Evolutionary conservation across 768 basidiomycete genomes (phyloP), one percentile per base, ranked within the genome.

Genomic region (Suillus variegatus): DNA sequence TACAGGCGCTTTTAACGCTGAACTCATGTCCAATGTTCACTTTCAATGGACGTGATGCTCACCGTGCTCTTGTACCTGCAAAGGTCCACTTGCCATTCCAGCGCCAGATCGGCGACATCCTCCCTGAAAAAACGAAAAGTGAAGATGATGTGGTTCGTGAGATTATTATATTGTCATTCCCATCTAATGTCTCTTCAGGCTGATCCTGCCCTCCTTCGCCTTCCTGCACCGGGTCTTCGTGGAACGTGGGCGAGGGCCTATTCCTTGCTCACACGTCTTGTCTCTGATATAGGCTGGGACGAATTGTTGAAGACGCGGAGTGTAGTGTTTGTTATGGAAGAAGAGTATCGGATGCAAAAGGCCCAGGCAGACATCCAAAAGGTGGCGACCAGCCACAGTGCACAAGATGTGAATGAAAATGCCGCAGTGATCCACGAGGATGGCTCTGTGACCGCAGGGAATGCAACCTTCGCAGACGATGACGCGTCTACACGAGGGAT

Each of bases 21-120:
- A 98, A 98, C 74, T 98, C 96, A n/a, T 98, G 97, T 80, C 96
- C 97, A 3, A 99, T 99, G 97, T 99, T 99, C 79, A 99, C 97
- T 9, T 99, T 93, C 80, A 97, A 97, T 73, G 97, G 97, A 52
- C 89, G 96, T 25, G 97, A 99, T 76, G 83, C 90, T 3, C 97
- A 99, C 74, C 87, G 95, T 4, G 87, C 85, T 75, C 87, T 98
- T 12, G 82, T 91, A 1, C 88, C 95, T 20, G 81, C 90, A 1
- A 87, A 89, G 66, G 85, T 95, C 7, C 94, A 96, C 76, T 82
- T 97, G 1, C 97, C 97, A 1, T 87, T 92, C 74, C 91, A 91
- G 68, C 85, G 89, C 63, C 86, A 90, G 54, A 95, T 99, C 67
- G 88, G 88, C 7, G 95, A 97, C 54, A 94, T 99, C 47, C 82